Base-by-base conservation (phyloP, 495 filamentous ascomycete species). In the Podospora pseudoanserina region DNA sequence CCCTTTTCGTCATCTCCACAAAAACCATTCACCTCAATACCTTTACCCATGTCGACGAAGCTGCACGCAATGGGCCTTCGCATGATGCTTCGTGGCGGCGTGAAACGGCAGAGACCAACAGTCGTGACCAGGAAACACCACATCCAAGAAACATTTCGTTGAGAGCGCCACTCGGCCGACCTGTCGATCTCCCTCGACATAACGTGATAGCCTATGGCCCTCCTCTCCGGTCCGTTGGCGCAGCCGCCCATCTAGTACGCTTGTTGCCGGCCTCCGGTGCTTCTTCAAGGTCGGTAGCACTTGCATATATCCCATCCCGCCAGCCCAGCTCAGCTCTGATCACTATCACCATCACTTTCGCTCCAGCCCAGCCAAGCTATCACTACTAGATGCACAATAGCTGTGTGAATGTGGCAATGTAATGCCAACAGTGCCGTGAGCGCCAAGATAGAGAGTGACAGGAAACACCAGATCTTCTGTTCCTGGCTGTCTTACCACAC, bases 171-270 rank as follows among this genome's bases (percentile, higher is more conserved):
- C n/a, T 32, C 7, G 19, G 64, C 20, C 23, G 27, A 32, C 53
- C 49, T 15, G 55, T 67, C 68, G 68, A 70, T 64, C 60, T 54
- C 26, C 20, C 20, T 30, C n/a, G 6, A n/a, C 60, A 26, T 23
- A 23, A 1, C 58, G 23, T 23, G 30, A 32, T 6, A 32, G 2
- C 55, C 16, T 1, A 15, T 7, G 2, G 16, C 59, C 16, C 6
- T 58, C 4, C 18, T 13, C 20, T n/a, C n/a, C 65, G 68, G 66
- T 70, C 65, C 5, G 55, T 61, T 34, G 34, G 58, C 65, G 68
- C 68, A 70, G 65, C 68, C 65, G 68, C 56, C 34, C 61, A 67
- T 62, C 65, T 44, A 5, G 9, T 18, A 11, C 0, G 39, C 39
- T 18, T 49, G 6, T 49, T 49, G 39, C 39, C 39, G 39, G 39